A percentile compares a stretch with the other conserved stretches of the same genome.
Evolutionary conservation across 2,329 filamentous ascomycete genomes (phyloP).

Genomic region (Endoconidiophora laricicola): DNA sequence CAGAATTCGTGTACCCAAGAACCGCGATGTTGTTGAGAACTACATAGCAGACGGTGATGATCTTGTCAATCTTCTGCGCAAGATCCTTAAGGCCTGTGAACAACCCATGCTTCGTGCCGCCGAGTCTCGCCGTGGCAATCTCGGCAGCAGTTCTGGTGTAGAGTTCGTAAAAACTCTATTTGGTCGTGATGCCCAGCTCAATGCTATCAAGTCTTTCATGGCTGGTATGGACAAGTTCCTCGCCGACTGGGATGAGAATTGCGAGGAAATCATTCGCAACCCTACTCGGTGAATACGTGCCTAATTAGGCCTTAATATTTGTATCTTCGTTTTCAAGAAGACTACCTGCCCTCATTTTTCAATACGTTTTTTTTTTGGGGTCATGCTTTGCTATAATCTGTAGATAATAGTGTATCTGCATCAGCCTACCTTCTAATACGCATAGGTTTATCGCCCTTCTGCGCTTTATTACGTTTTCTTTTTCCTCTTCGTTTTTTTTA

Average conservation of each 20-base stretch:
- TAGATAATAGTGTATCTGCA: too few species aligned
- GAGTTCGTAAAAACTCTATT: constrained; percentile 97
- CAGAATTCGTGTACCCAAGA: constrained; percentile 55
- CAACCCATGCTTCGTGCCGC: constrained; percentile 85
- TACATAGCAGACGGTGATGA: constrained; percentile 82
- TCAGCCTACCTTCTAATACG: too few species aligned
- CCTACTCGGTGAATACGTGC: constrained; percentile 35
- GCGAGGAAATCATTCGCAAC: constrained; percentile 64
- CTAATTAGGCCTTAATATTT: background rate
- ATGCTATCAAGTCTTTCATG: constrained; percentile 88
- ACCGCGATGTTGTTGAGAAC: constrained; percentile 67
- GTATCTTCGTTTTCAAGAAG: background rate
- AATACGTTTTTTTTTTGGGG: too few species aligned
- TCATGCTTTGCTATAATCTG: background rate
- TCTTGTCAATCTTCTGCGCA: constrained; percentile 69
- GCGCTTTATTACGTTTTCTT: constrained; percentile 4
- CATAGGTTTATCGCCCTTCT: background rate
- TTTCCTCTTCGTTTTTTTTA: background rate
- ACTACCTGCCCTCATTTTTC: too few species aligned
- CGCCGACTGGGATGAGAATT: constrained; percentile 89
- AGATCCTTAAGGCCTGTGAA: constrained; percentile 80
- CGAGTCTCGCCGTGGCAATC: constrained; percentile 54
- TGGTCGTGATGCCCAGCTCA: constrained; percentile 74
- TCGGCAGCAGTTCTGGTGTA: constrained; percentile 81
- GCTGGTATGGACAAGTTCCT: constrained; percentile 74